A percentile compares a stretch with the other conserved stretches of the same genome.
These are phyloP conservation scores for Linnemannia elongata DNA, from an alignment of 192 early-diverging fungal species.

Conservation along the genomic window DNA sequence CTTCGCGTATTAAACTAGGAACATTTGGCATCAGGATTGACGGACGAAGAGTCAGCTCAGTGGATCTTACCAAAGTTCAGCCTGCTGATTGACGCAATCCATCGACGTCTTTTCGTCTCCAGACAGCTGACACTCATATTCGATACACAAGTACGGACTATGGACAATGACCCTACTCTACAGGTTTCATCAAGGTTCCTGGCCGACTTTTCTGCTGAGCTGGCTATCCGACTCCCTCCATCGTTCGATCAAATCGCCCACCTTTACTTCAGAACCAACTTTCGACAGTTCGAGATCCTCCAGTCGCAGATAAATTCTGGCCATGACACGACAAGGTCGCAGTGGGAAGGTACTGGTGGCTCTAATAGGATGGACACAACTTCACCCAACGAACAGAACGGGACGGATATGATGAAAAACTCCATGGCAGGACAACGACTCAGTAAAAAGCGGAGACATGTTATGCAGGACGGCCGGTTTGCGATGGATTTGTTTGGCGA, in stretches of 20 bases:
- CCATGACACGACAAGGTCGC: too few species aligned
- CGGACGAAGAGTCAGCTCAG: background rate
- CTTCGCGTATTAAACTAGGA: background rate
- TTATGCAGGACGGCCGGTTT: constrained; percentile 45
- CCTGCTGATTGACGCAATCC: constrained; percentile 20
- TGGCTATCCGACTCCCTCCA: constrained; percentile 29
- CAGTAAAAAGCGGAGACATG: constrained; percentile 33
- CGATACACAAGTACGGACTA: constrained; percentile 16
- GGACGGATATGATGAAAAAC: background rate
- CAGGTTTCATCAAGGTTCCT: constrained; percentile 29
- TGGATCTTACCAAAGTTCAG: constrained; percentile 37
- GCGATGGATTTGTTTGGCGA: constrained; percentile 51
- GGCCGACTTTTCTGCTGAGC: constrained; percentile 28
- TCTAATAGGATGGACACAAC: background rate
- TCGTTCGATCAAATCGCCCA: constrained; percentile 42
- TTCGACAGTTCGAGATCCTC: constrained; percentile 20
- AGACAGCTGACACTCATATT: constrained; percentile 21
- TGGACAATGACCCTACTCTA: constrained; percentile 14
- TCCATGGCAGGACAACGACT: constrained; percentile 13
- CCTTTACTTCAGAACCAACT: constrained; percentile 40
- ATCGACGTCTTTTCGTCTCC: constrained; percentile 20
- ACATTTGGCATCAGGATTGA: background rate
- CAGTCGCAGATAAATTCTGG: background rate
- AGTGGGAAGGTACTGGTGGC: background rate
- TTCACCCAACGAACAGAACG: background rate